These are phyloP conservation scores for Penicillium sp. DNA, from an alignment of 2,329 filamentous ascomycete genomes.

Conservation along the genomic window DNA sequence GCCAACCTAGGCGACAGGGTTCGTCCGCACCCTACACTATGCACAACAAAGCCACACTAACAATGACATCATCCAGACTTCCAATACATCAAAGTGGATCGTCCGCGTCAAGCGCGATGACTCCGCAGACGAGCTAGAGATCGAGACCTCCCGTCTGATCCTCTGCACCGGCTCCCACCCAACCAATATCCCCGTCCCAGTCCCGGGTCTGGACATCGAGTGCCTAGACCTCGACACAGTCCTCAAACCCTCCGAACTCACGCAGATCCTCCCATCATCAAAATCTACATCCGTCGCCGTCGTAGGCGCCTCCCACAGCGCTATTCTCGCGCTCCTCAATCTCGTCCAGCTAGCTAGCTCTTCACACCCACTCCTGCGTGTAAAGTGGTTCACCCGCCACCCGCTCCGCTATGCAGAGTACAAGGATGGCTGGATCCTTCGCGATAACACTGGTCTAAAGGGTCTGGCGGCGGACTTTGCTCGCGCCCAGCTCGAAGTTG, in stretches of 20 bases:
- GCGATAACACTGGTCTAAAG: slow-evolving; percentile 66
- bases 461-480: slow-evolving; percentile 62
- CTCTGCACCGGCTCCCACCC: slow-evolving; percentile 61
- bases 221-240: slow-evolving; percentile 56
- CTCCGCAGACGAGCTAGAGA: slow-evolving; percentile 28
- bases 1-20: slow-evolving; percentile 35
- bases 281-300: slow-evolving; percentile 52
- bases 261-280: slow-evolving; percentile 39
- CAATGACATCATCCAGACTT: slow-evolving; percentile 13
- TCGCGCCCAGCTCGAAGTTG: slow-evolving; percentile 57
- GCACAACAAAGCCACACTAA: slow-evolving; percentile 5
- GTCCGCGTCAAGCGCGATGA: slow-evolving; percentile 31
- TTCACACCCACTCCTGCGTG: slow-evolving; percentile 53
- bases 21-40: neutral
- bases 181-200: slow-evolving; percentile 46
- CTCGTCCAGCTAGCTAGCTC: slow-evolving; percentile 54
- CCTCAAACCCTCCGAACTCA: slow-evolving; percentile 54
- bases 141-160: slow-evolving; percentile 49
- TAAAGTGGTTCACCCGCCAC: slow-evolving; percentile 65
- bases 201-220: slow-evolving; percentile 39
- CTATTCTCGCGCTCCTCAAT: slow-evolving; percentile 63
- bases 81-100: slow-evolving; percentile 33
- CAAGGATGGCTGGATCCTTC: slow-evolving; percentile 63
- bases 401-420: slow-evolving; percentile 61
- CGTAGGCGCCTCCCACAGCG: slow-evolving; percentile 63